phyloP scores from a whole-genome alignment of 495 filamentous ascomycete species.

The Neurospora sp. region DNA sequence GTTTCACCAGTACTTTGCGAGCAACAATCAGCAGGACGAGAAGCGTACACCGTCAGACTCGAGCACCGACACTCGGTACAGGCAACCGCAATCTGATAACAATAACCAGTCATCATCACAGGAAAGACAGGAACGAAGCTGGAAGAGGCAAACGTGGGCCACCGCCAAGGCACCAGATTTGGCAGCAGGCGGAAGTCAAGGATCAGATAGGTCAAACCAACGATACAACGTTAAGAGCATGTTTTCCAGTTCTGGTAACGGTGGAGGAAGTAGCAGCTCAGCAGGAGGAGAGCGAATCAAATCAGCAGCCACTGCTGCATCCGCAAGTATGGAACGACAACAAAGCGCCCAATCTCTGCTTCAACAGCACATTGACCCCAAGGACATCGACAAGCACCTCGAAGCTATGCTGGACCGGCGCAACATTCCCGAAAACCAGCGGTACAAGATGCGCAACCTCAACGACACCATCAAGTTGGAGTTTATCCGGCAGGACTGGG shows the following conservation, averaged over 20 bases:
- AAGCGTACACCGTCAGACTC: conserved; percentile 28
- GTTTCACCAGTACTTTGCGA: background rate
- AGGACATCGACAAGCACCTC: conserved; percentile 45
- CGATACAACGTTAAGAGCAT: background rate
- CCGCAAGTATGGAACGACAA: background rate
- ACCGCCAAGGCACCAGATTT: background rate
- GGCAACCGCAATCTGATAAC: conserved; percentile 3
- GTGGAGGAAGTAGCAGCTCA: background rate
- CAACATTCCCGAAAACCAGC: conserved; percentile 87
- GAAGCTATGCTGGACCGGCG: conserved; percentile 68
- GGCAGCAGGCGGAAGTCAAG: background rate
- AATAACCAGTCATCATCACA: background rate
- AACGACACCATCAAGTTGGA: conserved; percentile 87
- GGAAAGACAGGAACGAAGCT: background rate
- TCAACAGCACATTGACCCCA: conserved; percentile 26
- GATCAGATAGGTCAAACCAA: background rate
- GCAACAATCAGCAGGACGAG: background rate
- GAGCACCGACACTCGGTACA: conserved; percentile 32
- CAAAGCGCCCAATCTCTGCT: conserved; percentile 1
- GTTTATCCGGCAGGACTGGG: conserved; percentile 81
- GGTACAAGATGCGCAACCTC: conserved; percentile 84
- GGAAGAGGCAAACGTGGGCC: background rate
- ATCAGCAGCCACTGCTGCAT: background rate
- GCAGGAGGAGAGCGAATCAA: background rate
- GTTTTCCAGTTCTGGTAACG: background rate